Conservation (phyloP, 306 rosid species). For the Vachellia collinsii region DNA sequence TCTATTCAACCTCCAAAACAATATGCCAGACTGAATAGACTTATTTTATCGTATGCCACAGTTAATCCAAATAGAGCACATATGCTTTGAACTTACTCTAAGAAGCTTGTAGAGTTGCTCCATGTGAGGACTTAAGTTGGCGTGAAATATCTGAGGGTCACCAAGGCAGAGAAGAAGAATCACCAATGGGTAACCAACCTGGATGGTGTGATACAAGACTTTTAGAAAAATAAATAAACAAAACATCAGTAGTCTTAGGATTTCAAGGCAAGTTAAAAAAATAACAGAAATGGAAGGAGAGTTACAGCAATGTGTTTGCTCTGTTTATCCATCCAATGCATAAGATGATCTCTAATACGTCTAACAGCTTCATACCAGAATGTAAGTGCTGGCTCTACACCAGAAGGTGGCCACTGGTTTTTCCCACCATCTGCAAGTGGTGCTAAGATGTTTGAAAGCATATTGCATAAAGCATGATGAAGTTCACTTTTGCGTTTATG, state of each 20-base stretch:
- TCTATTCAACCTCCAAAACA: conserved; percentile 16
- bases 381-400: conserved; percentile 94
- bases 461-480: conserved; percentile 93
- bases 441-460: conserved; percentile 96
- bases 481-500: conserved; percentile 98
- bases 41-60: conserved; percentile 8
- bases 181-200: conserved; percentile 98
- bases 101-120: conserved; percentile 98
- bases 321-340: conserved; percentile 98
- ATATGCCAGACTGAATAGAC: conserved; percentile 3
- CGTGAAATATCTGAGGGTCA: conserved; percentile 86
- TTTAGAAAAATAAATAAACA: not conserved
- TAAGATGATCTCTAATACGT: conserved; percentile 78
- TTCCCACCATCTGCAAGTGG: conserved; percentile 99
- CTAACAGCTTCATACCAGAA: conserved; percentile 99
- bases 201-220: not conserved
- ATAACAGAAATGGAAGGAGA: conserved; percentile 26
- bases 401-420: conserved; percentile 98
- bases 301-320: conserved; percentile 94
- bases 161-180: conserved; percentile 98
- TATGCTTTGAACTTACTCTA: conserved; percentile 62
- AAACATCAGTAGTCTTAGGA: conserved; percentile 20
- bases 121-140: conserved; percentile 90
- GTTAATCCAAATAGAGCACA: conserved; percentile 14
- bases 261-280: conserved; percentile 25